Conservation (phyloP, 805 yeast genomes). For the Candida multigemmis region DNA sequence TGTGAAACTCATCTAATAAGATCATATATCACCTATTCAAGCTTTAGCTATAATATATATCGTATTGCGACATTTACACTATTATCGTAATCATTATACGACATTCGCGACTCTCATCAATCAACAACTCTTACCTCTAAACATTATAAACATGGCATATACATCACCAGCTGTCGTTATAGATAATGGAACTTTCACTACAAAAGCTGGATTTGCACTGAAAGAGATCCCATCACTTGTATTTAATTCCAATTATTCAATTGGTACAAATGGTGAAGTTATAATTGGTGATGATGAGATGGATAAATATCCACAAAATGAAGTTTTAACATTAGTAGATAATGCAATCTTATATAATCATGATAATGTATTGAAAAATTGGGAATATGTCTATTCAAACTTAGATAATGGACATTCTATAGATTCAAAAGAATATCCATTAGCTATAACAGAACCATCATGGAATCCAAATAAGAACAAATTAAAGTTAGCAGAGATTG, state of each 20-base stretch:
- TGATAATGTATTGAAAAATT: slow-evolving; percentile 57
- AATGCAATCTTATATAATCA: slow-evolving; percentile 65
- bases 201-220: slow-evolving; percentile 64
- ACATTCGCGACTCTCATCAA: too few relatives aligned
- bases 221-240: slow-evolving; percentile 54
- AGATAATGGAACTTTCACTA: slow-evolving; percentile 56
- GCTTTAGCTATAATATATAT: too few relatives aligned
- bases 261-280: slow-evolving; percentile 16
- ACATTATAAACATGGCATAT: slow-evolving; percentile 10
- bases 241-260: slow-evolving; percentile 48
- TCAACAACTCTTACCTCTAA: too few relatives aligned
- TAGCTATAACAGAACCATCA: slow-evolving; percentile 53
- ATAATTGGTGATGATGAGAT: slow-evolving; percentile 41
- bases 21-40: too few relatives aligned
- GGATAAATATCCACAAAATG: slow-evolving; percentile 32
- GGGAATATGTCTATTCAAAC: slow-evolving; percentile 55
- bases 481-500: slow-evolving; percentile 54
- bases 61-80: too few relatives aligned
- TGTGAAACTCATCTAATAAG: slow-evolving; percentile 3
- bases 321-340: slow-evolving; percentile 51
- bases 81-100: too few relatives aligned
- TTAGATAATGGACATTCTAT: slow-evolving; percentile 33
- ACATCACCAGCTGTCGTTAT: slow-evolving; percentile 53
- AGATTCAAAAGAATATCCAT: slow-evolving; percentile 54
- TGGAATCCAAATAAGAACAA: slow-evolving; percentile 62